Evolutionary conservation across 1,284 basidiomycete species (phyloP), one percentile per base, ranked within the genome.

Genomic region (Sanghuangporus baumii): DNA sequence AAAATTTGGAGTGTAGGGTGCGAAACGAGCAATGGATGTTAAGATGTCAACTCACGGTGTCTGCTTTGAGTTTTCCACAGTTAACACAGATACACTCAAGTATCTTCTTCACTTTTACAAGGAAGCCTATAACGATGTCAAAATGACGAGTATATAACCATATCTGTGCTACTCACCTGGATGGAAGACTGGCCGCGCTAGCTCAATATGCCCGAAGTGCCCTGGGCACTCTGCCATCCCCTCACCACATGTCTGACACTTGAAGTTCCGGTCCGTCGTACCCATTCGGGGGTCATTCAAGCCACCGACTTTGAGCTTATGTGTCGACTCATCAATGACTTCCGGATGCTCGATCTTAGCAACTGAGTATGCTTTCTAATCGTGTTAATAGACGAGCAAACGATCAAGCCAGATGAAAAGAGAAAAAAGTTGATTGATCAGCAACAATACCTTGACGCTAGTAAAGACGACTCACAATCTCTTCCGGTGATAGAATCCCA

Each of bases 31-130:
- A 85, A 82, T 85, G 82, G 84, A 84, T 83, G 20, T 55, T 54
- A 77, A 79, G 83, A 80, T 78, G 78, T 73, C 78, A 73, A 93
- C 93, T 91, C 85, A 96, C 93, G 82, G 87, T 87, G 79, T 98
- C 95, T 68, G 92, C 92, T 82, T 98, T 98, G 69, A 99, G 83
- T 78, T 93, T 97, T 72, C 97, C 97, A 77, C 97, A 99, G 74
- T 96, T 96, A 71, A 96, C 93, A 81, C 97, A 99, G 70, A 99
- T 94, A 78, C 91, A 93, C 82, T 99, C 97, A 78, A 98, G 79
- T 71, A 99, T 98, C 84, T 99, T 99, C 82, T 99, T 99, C 75
- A 98, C 95, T 86, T 98, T 99, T 76, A 93, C 86, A 71, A 99
- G 88, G 79, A 99, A 99, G 59, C 97, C 95, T 95, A 69, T 43